Evolutionary conservation across 306 rosid genomes (phyloP).

Genomic region (Pterocarpus macrocarpus): DNA sequence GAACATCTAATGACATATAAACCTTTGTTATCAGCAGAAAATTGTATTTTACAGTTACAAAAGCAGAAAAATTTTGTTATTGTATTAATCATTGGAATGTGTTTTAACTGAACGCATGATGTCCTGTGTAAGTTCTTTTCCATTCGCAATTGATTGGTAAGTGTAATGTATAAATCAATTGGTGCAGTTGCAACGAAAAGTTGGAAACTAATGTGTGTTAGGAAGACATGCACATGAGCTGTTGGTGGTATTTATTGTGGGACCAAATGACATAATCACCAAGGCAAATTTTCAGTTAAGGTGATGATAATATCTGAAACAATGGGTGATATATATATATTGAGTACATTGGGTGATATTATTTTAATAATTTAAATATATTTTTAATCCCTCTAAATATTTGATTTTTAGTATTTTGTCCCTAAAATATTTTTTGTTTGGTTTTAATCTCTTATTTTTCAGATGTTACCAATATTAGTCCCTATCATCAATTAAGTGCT

Average conservation of each 20-base stretch:
- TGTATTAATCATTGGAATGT: constrained; percentile 1
- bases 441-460: no score
- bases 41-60: background rate
- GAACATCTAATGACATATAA: background rate
- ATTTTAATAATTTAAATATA: no score
- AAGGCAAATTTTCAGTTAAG: background rate
- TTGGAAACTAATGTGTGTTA: background rate
- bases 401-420: no score
- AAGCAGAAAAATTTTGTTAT: background rate
- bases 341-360: no score
- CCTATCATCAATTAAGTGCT: no score
- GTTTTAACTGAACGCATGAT: background rate
- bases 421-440: no score
- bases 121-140: background rate
- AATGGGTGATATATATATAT: background rate
- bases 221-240: background rate
- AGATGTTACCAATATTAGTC: no score
- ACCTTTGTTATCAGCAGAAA: background rate
- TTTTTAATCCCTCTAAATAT: no score
- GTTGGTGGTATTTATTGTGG: background rate
- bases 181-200: constrained; percentile 6
- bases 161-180: background rate
- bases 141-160: background rate
- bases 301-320: background rate
- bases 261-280: background rate